Percentiles rank a stretch among this genome's conserved stretches.
These are phyloP conservation scores for Oidiodendron maius DNA, from an alignment of 495 filamentous ascomycete genomes.

Conservation along the genomic window DNA sequence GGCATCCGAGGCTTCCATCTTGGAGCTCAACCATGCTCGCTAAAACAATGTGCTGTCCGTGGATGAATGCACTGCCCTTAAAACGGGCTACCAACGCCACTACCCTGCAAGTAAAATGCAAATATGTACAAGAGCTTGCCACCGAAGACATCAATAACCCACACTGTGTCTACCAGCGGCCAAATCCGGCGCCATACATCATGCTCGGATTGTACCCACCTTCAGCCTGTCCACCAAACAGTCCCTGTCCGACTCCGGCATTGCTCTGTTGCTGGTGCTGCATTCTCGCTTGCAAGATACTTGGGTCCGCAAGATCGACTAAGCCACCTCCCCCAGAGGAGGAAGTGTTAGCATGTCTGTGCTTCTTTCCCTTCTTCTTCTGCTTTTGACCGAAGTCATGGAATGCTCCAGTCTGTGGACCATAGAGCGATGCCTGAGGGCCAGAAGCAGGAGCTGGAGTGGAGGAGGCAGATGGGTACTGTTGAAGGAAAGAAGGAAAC, in stretches of 20 bases:
- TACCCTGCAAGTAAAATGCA: slow-evolving; percentile 13
- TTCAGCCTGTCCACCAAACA: slow-evolving; percentile 89
- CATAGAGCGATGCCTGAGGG: slow-evolving; percentile 86
- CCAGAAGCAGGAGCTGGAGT: slow-evolving; percentile 83
- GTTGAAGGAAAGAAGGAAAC: slow-evolving; percentile 73
- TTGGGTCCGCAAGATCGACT: slow-evolving; percentile 99
- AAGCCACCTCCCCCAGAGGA: slow-evolving; percentile 94
- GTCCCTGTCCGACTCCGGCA: slow-evolving; percentile 78
- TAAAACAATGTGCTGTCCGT: slow-evolving; percentile 23
- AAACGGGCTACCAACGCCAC: slow-evolving; percentile 13
- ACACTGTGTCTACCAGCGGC: slow-evolving; percentile 56
- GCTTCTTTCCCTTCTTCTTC: slow-evolving; percentile 99
- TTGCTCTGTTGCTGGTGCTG: slow-evolving; percentile 71
- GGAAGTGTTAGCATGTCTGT: slow-evolving; percentile 99
- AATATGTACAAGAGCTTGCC: slow-evolving; percentile 18
- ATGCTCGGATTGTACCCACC: slow-evolving; percentile 93
- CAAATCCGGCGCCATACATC: slow-evolving; percentile 77
- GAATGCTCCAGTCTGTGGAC: slow-evolving; percentile 73
- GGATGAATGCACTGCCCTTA: slow-evolving; percentile 20
- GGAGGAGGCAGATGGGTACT: slow-evolving; percentile 74
- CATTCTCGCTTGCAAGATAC: slow-evolving; percentile 97
- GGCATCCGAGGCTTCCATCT: slow-evolving; percentile 34
- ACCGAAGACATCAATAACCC: slow-evolving; percentile 12
- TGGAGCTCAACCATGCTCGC: slow-evolving; percentile 30
- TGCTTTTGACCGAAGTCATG: slow-evolving; percentile 87